Evolutionary conservation across 1,284 basidiomycete species (phyloP).

Genomic region (Coniophora puteana): DNA sequence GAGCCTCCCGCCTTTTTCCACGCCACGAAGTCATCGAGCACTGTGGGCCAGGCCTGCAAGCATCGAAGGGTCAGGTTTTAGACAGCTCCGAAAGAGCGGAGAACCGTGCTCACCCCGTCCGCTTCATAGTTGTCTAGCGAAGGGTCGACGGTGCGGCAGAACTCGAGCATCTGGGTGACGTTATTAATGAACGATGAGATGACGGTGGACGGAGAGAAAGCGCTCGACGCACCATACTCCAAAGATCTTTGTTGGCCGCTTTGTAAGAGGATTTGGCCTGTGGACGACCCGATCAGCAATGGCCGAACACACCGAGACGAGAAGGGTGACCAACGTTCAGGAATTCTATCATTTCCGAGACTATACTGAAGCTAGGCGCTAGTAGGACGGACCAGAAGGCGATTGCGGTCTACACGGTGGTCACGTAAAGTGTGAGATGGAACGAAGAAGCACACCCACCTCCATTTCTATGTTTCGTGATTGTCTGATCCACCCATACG

Average conservation of each 20-base stretch:
- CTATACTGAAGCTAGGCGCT: slow-evolving; percentile 57
- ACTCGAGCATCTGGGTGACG: slow-evolving; percentile 59
- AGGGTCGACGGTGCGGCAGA: slow-evolving; percentile 60
- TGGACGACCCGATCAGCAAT: slow-evolving; percentile 6
- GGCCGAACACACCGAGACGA: not conserved
- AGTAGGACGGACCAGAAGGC: slow-evolving; percentile 75
- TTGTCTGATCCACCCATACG: slow-evolving; percentile 35
- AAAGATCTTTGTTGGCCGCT: slow-evolving; percentile 78
- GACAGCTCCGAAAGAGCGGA: slow-evolving; percentile 4
- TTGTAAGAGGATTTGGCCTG: slow-evolving; percentile 65
- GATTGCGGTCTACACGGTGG: slow-evolving; percentile 48
- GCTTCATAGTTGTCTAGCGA: slow-evolving; percentile 62
- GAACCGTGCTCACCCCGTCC: slow-evolving; percentile 54
- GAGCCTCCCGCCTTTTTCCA: too few relatives aligned
- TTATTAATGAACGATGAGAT: slow-evolving; percentile 10
- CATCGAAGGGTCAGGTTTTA: slow-evolving; percentile 6
- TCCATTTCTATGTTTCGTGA: slow-evolving; percentile 78
- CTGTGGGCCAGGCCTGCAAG: slow-evolving; percentile 70
- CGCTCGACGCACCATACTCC: slow-evolving; percentile 79
- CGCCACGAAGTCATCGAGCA: slow-evolving; percentile 69
- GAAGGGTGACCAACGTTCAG: slow-evolving; percentile 47
- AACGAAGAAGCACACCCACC: slow-evolving; percentile 33
- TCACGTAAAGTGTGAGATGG: slow-evolving; percentile 11
- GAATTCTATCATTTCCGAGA: slow-evolving; percentile 58
- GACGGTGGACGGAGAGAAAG: slow-evolving; percentile 1